phyloP scores from a whole-genome alignment of 1,139 yeast species.

The Suhomyces wounanorum region DNA sequence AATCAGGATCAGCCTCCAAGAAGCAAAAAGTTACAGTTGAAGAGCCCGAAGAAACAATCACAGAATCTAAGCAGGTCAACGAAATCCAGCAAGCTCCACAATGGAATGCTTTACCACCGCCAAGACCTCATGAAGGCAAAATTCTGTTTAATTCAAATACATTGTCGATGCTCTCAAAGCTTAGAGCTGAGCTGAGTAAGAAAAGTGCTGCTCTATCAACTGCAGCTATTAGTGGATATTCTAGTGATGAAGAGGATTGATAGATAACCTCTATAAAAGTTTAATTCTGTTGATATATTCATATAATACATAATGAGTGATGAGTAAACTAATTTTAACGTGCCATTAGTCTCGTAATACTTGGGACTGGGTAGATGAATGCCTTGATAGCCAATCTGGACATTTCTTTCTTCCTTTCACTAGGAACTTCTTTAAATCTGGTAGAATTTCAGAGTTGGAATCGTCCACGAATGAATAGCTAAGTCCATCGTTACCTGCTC shows the following conservation, averaged over 20 bases:
- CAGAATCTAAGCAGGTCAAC: not conserved
- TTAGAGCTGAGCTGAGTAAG: constrained; percentile 1
- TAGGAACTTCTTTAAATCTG: constrained; percentile 54
- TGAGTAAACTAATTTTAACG: not conserved
- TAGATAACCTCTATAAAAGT: not conserved
- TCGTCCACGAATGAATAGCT: constrained; percentile 71
- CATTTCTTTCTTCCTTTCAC: constrained; percentile 49
- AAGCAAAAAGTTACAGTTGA: constrained; percentile 7
- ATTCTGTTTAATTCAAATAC: constrained; percentile 7
- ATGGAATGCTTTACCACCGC: not conserved
- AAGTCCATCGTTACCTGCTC: constrained; percentile 83
- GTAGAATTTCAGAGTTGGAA: constrained; percentile 55
- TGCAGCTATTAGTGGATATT: constrained; percentile 17
- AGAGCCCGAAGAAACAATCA: constrained; percentile 4
- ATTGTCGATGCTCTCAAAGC: constrained; percentile 5
- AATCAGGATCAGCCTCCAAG: constrained; percentile 4
- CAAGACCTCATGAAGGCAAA: not conserved
- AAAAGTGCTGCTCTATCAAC: constrained; percentile 1
- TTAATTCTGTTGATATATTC: not conserved
- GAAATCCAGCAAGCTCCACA: not conserved
- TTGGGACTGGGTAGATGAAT: constrained; percentile 26
- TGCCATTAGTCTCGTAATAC: constrained; percentile 16
- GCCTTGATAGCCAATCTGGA: constrained; percentile 53
- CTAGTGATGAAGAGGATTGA: constrained; percentile 19
- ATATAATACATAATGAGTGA: constrained; percentile 2